Conservation (phyloP, 495 filamentous ascomycete species). For the Podospora anserina region DNA sequence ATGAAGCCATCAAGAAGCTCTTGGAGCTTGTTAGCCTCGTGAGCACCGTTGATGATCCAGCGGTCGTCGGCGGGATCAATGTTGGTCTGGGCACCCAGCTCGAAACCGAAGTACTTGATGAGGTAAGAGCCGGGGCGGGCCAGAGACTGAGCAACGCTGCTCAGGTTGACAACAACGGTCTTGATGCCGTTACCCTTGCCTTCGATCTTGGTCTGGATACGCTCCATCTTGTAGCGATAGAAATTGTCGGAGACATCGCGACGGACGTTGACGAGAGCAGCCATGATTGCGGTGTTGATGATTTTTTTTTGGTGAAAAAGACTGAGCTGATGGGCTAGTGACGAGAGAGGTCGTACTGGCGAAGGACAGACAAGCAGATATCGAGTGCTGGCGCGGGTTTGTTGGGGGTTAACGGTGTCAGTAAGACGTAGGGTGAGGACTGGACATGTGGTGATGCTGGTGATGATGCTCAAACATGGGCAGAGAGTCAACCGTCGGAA, state of each 20-base stretch:
- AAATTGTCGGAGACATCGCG: constrained; percentile 97
- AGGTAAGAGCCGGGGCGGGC: constrained; percentile 90
- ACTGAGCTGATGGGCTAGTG: constrained; percentile 12
- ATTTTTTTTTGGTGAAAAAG: constrained; percentile 23
- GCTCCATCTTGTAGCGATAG: constrained; percentile 99
- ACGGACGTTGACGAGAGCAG: constrained; percentile 85
- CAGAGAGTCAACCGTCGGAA: constrained; percentile 81
- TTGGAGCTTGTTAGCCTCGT: constrained; percentile 93
- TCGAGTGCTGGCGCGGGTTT: not conserved
- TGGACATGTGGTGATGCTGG: constrained; percentile 36
- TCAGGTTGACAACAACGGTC: constrained; percentile 94
- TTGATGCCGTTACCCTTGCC: constrained; percentile 99
- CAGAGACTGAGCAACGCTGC: constrained; percentile 88
- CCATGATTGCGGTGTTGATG: constrained; percentile 50
- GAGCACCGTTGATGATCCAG: constrained; percentile 99
- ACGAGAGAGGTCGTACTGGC: constrained; percentile 11
- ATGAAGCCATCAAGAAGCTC: constrained; percentile 99
- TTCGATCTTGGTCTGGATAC: constrained; percentile 96
- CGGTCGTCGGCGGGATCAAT: constrained; percentile 94
- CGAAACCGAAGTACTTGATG: constrained; percentile 99
- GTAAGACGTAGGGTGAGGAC: constrained; percentile 33
- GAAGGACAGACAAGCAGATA: constrained; percentile 18
- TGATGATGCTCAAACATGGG: constrained; percentile 45
- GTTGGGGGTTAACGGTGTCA: constrained; percentile 36
- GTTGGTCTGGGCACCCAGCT: constrained; percentile 97